A percentile compares a stretch with the other conserved stretches of the same genome.
Evolutionary conservation across 2,329 filamentous ascomycete species (phyloP).

Genomic region (Colletotrichum gloeosporioides): DNA sequence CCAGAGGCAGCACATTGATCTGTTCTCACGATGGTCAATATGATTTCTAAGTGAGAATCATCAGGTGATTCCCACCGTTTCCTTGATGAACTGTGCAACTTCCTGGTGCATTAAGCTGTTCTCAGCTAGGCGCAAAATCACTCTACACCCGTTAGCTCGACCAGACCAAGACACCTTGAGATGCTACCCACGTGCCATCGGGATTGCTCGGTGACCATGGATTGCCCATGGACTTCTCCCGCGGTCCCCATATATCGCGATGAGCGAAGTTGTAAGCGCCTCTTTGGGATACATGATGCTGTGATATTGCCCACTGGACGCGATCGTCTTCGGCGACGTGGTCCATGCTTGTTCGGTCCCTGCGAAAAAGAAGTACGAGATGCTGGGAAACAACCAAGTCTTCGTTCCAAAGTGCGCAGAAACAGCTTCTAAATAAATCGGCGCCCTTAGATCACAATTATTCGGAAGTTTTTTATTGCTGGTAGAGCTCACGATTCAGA

Average conservation of each 20-base stretch:
- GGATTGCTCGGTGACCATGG: conserved; percentile 25
- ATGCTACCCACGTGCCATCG: conserved; percentile 19
- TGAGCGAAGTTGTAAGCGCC: conserved; percentile 22
- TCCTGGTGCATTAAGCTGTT: conserved; percentile 28
- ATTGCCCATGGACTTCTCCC: conserved; percentile 25
- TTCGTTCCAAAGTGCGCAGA: neutral
- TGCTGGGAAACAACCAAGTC: neutral
- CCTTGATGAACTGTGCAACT: conserved; percentile 18
- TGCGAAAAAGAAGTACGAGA: neutral
- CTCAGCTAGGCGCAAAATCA: conserved; percentile 28
- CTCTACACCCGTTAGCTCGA: neutral
- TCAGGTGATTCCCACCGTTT: neutral
- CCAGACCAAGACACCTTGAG: neutral
- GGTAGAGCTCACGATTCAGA: neutral
- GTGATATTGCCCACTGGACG: neutral
- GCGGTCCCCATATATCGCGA: conserved; percentile 21
- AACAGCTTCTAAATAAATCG: neutral
- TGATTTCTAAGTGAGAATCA: neutral
- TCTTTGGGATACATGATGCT: conserved; percentile 14
- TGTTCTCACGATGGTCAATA: neutral
- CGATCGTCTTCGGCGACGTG: neutral
- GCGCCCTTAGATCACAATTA: fast-evolving
- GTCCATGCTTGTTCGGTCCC: neutral
- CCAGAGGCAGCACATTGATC: conserved; percentile 18
- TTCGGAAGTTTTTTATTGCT: neutral